Base-by-base conservation (phyloP, 176 grass and related monocot species). In the Areca catechu region DNA sequence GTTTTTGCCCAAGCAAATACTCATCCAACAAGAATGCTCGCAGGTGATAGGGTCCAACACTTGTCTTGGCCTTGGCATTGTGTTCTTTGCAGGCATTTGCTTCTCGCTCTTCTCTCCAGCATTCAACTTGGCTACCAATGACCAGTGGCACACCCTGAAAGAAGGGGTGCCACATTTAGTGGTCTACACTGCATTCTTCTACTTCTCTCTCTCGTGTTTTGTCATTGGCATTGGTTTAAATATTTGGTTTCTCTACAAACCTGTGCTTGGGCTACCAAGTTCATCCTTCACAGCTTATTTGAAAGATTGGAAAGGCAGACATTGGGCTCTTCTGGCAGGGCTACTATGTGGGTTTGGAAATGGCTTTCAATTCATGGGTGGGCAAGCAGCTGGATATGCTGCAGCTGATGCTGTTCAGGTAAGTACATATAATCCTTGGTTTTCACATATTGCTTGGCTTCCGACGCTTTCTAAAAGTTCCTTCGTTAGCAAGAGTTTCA, bases 341-440 rank as follows among this genome's bases (percentile, higher is more conserved):
- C 48, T 97, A 21, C 77, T 97, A 4, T 91, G 87, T 16, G 86
- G 93, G 12, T 88, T 96, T 21, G 92, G 92, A 10, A 96, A 96
- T 58, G 92, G 92, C 4, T 90, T 96, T 65, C 92, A 90, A 62
- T 97, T 91, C 83, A 97, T 91, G 93, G 93, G 93, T 5, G 93
- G 93, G 3, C 86, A 97, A 56, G 93, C 93, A 70, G 93, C 87
- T 19, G 87, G 93, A 10, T 97, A 97, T 69, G 93, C 93, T 67
- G 93, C 93, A 73, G 93, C 93, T 48, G 87, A 92, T 83, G 81
- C 93, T 63, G 93, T 98, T 22, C 93, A 98, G 90, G 90, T 95
- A 51, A 60, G 67, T 61, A 34, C 30, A 34, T 34, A 34, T 34
- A 34, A 34, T 10, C 30, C 30, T 34, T 34, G 30, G 30, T 34